phyloP scores from a whole-genome alignment of 2,329 filamentous ascomycete genomes.

The Ceratocystis harringtonii region DNA sequence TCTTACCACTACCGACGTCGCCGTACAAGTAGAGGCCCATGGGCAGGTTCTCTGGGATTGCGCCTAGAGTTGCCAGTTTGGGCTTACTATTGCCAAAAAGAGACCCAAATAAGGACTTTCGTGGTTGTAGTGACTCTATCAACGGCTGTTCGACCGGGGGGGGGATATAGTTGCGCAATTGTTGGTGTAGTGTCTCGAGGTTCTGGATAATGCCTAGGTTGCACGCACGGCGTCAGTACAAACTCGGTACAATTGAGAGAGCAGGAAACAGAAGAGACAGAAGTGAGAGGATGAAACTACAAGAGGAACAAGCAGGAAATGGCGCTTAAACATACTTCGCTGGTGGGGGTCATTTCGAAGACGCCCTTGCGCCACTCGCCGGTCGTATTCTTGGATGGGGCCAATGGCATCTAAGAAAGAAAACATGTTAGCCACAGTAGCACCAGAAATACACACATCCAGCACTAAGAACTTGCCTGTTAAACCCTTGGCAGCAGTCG shows the following conservation, averaged over 20 bases:
- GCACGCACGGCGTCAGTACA: constrained; percentile 10
- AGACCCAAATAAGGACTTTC: constrained; percentile 41
- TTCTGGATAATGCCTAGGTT: constrained; percentile 65
- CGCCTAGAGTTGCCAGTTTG: constrained; percentile 26
- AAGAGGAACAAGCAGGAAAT: not conserved
- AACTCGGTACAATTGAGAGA: not conserved
- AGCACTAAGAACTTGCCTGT: not conserved
- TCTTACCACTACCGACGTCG: constrained; percentile 94
- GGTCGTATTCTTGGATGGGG: constrained; percentile 78
- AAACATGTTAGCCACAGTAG: not conserved
- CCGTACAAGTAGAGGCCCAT: constrained; percentile 89
- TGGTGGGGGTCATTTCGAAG: constrained; percentile 84
- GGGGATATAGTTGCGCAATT: constrained; percentile 58
- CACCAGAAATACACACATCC: not conserved
- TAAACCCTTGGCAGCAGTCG: not conserved
- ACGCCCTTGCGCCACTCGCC: constrained; percentile 55
- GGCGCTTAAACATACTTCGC: constrained; percentile 42
- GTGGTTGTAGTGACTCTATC: constrained; percentile 50
- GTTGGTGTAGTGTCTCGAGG: constrained; percentile 77
- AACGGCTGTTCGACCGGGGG: constrained; percentile 63
- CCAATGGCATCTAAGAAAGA: constrained; percentile 30
- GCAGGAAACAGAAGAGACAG: too few relatives aligned
- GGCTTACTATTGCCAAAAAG: constrained; percentile 39
- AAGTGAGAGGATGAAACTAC: too few relatives aligned
- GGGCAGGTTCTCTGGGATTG: constrained; percentile 59